phyloP scores from a whole-genome alignment of 441 rosid species.

The Gossypium davidsonii region DNA sequence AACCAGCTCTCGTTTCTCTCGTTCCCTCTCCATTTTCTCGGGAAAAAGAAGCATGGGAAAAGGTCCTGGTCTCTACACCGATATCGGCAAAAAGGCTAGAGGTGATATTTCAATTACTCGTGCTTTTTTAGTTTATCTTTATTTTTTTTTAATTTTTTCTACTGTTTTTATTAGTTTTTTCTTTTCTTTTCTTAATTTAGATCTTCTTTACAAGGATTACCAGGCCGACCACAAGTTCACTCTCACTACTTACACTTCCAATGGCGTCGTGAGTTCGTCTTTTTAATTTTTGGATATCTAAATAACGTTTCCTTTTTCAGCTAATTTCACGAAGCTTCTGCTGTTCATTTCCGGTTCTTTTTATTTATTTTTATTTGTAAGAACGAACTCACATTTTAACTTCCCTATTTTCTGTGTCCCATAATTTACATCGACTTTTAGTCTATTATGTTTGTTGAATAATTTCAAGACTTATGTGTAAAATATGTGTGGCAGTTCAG shows the following conservation, averaged over 20 bases:
- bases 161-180: not conserved
- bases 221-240: slow-evolving; percentile 84
- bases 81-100: slow-evolving; percentile 92
- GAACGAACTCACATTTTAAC: not conserved
- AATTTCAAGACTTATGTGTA: not conserved
- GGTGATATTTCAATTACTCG: slow-evolving; percentile 26
- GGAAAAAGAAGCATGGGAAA: slow-evolving; percentile 62
- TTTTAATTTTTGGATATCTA: not conserved
- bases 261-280: slow-evolving; percentile 66
- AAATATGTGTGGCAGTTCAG: not conserved
- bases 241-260: slow-evolving; percentile 66
- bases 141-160: not conserved
- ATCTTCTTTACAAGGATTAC: slow-evolving; percentile 86
- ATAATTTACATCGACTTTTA: not conserved
- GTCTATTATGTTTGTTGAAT: not conserved
- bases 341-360: not conserved
- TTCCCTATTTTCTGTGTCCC: not conserved
- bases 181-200: slow-evolving; percentile 25
- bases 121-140: not conserved
- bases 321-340: not conserved
- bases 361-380: not conserved
- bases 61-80: slow-evolving; percentile 92
- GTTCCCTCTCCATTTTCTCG: slow-evolving; percentile 16
- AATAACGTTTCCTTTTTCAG: not conserved
- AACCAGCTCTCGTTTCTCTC: not conserved